These are phyloP conservation scores for Tephrocybe sp. DNA, from an alignment of 768 basidiomycete species.

Conservation along the genomic window DNA sequence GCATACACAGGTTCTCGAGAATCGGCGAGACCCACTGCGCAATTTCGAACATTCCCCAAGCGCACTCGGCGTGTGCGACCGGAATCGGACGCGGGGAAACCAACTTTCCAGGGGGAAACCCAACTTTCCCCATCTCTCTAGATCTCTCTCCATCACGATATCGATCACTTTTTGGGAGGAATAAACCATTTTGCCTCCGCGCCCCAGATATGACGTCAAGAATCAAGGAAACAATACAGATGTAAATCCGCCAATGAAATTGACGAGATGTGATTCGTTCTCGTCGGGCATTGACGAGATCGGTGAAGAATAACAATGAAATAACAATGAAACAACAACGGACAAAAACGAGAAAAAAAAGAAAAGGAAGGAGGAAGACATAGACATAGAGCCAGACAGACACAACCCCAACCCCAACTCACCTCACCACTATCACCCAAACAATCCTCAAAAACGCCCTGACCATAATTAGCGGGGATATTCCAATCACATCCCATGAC, in stretches of 20 bases:
- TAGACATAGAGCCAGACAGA: not conserved
- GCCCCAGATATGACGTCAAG: too few relatives aligned
- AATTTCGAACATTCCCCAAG: too few relatives aligned
- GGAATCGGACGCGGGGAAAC: not conserved
- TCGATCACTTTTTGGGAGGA: too few relatives aligned
- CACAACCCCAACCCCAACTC: not conserved
- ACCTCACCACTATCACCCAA: conserved; percentile 50
- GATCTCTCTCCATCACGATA: too few relatives aligned
- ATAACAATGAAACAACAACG: not conserved
- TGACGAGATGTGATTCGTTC: not conserved
- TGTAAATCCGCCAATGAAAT: too few relatives aligned
- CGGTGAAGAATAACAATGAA: not conserved
- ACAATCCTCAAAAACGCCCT: conserved; percentile 49
- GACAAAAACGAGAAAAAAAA: not conserved
- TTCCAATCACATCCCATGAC: conserved; percentile 60
- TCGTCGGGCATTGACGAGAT: too few relatives aligned
- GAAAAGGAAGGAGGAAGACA: not conserved
- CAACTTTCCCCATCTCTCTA: too few relatives aligned
- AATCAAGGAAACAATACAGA: too few relatives aligned
- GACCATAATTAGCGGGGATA: conserved; percentile 50
- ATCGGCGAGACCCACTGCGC: too few relatives aligned
- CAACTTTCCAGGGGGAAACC: too few relatives aligned
- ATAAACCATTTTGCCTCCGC: too few relatives aligned
- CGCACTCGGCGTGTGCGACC: not conserved
- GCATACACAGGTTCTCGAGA: too few relatives aligned